These are phyloP conservation scores for Luvunga scandens DNA, from an alignment of 345 rosid genomes.

Conservation along the genomic window DNA sequence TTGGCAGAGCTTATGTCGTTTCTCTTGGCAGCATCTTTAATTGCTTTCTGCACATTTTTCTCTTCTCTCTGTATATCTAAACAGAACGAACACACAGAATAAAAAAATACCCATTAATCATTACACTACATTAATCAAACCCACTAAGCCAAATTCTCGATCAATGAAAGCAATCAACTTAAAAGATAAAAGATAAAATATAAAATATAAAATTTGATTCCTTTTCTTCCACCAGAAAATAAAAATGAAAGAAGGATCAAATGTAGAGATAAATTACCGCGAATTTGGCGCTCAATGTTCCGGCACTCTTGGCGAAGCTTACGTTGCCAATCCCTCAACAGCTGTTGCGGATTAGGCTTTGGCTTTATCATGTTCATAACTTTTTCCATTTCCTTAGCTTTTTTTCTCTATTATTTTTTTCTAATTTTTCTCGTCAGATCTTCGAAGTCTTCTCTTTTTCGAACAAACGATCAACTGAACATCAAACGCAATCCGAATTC, in stretches of 20 bases:
- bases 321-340: slow-evolving; percentile 88
- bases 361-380: slow-evolving; percentile 83
- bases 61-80: slow-evolving; percentile 92
- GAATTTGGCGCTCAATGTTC: slow-evolving; percentile 88
- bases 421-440: background rate
- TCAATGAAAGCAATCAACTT: background rate
- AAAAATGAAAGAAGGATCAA: background rate
- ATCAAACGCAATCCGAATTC: background rate
- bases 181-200: slow-evolving; percentile 10
- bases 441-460: background rate
- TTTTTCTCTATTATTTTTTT: background rate
- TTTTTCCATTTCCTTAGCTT: slow-evolving; percentile 52
- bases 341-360: slow-evolving; percentile 75
- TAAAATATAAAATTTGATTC: background rate
- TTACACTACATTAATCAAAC: background rate
- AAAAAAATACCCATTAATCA: slow-evolving; percentile 4
- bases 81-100: background rate
- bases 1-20: slow-evolving; percentile 91
- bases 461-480: background rate
- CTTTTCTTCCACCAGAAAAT: background rate
- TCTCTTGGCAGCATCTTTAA: slow-evolving; percentile 84
- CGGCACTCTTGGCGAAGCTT: slow-evolving; percentile 88
- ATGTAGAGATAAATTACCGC: slow-evolving; percentile 40
- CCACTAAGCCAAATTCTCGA: background rate
- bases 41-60: slow-evolving; percentile 82